A percentile compares a stretch with the other conserved stretches of the same genome.
Conservation (phyloP, 306 rosid genomes). For the Spatholobus suberectus region DNA sequence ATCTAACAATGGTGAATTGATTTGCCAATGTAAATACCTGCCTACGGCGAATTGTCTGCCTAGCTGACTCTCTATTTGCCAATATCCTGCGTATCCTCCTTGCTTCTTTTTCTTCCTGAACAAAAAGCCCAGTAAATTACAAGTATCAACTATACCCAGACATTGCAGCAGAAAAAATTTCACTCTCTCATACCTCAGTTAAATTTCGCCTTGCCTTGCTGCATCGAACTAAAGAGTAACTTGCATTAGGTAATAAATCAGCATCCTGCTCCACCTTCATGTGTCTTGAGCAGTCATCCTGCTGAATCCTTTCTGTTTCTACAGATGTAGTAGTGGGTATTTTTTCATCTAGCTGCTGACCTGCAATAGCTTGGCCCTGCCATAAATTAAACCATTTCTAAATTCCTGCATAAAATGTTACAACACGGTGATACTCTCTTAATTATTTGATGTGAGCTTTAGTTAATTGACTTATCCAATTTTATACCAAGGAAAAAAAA, state of each 20-base stretch:
- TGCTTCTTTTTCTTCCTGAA: conserved; percentile 89
- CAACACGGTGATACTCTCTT: conserved; percentile 49
- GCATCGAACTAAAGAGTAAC: conserved; percentile 52
- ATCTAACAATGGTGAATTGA: not conserved
- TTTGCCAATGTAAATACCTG: conserved; percentile 63
- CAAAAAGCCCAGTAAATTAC: conserved; percentile 22
- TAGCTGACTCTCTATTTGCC: conserved; percentile 96
- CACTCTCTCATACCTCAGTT: conserved; percentile 66
- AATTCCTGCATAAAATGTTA: conserved; percentile 66
- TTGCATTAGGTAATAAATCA: conserved; percentile 45
- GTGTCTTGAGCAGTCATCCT: conserved; percentile 32
- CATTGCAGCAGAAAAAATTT: conserved; percentile 5
- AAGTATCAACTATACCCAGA: conserved; percentile 1
- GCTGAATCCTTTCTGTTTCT: conserved; percentile 38
- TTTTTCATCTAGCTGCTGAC: conserved; percentile 51
- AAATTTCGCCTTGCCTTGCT: conserved; percentile 76
- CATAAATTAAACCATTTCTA: conserved; percentile 61
- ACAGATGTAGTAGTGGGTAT: not conserved
- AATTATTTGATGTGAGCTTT: conserved; percentile 2
- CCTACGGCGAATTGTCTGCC: conserved; percentile 98
- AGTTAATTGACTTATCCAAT: not conserved
- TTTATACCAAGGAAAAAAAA: not conserved
- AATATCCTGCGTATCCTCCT: conserved; percentile 84
- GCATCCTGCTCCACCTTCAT: conserved; percentile 60
- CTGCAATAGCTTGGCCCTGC: conserved; percentile 67